A percentile compares a stretch with the other conserved stretches of the same genome.
phyloP scores from a whole-genome alignment of 192 early-diverging fungal species.

The Funneliformis geosporum region DNA sequence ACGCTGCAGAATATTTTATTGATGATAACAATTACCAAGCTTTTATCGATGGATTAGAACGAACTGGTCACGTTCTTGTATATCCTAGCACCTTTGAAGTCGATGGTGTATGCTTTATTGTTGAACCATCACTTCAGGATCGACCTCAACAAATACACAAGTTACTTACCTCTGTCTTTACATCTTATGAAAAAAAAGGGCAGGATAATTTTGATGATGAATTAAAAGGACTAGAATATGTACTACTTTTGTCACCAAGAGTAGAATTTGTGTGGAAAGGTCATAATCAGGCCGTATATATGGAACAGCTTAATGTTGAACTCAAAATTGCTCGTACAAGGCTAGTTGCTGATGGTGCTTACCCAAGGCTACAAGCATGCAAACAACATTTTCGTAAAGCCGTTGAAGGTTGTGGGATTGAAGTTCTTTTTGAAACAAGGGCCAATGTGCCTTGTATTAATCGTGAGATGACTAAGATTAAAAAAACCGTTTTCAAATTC shows the following conservation, averaged over 20 bases:
- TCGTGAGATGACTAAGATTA: conserved; percentile 58
- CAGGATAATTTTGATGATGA: conserved; percentile 21
- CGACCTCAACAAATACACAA: conserved; percentile 51
- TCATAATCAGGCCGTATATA: conserved; percentile 43
- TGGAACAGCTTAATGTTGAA: conserved; percentile 47
- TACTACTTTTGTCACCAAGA: conserved; percentile 62
- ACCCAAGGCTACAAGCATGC: conserved; percentile 41
- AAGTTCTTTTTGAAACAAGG: conserved; percentile 53
- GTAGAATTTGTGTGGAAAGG: conserved; percentile 60
- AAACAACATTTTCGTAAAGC: conserved; percentile 54
- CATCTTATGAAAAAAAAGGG: conserved; percentile 20
- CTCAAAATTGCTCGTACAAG: conserved; percentile 60
- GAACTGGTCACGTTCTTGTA: conserved; percentile 73
- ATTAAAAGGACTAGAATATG: conserved; percentile 45
- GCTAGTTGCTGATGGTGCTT: conserved; percentile 52
- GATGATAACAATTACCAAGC: conserved; percentile 55
- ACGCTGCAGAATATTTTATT: conserved; percentile 75
- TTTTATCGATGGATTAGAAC: conserved; percentile 64
- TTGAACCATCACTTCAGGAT: conserved; percentile 60
- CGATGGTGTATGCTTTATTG: conserved; percentile 74
- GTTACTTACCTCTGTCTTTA: conserved; percentile 56
- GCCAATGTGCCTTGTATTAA: conserved; percentile 61
- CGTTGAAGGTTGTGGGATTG: conserved; percentile 48
- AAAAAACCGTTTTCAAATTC: conserved; percentile 56
- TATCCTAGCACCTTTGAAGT: conserved; percentile 70